Conservation (phyloP, 2,329 filamentous ascomycete genomes). For the Venturiaceae sp. region DNA sequence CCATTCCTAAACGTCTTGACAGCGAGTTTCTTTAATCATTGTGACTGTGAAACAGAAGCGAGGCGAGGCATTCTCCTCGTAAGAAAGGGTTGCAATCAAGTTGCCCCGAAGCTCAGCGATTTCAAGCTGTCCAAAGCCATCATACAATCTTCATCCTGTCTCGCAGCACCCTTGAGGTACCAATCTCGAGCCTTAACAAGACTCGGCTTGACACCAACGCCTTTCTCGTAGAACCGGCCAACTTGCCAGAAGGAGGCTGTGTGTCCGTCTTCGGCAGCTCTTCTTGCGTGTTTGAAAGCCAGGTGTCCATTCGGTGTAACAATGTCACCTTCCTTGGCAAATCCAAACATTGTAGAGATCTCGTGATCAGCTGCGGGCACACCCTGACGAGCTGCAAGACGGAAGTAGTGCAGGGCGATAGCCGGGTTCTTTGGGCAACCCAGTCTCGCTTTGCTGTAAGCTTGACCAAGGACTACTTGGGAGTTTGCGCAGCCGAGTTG, state of each 20-base stretch:
- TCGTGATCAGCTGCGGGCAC: not conserved
- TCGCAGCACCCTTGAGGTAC: not conserved
- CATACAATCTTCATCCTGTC: not conserved
- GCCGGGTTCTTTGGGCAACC: not conserved
- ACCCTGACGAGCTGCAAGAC: not conserved
- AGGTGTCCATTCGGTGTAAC: not conserved
- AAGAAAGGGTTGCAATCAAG: not conserved
- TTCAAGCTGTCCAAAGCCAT: not conserved
- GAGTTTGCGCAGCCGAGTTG: not conserved
- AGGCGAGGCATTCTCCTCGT: too few species aligned
- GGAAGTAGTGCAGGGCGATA: conserved; percentile 4
- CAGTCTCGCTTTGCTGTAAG: not conserved
- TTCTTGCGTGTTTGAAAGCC: not conserved
- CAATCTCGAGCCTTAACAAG: not conserved
- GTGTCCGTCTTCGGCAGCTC: conserved; percentile 1
- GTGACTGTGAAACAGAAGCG: too few species aligned
- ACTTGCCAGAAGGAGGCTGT: not conserved
- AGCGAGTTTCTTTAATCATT: too few species aligned
- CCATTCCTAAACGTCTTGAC: too few species aligned
- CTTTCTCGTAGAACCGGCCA: not conserved
- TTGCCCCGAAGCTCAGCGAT: not conserved
- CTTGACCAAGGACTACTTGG: not conserved
- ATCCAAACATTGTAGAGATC: not conserved
- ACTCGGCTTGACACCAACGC: not conserved
- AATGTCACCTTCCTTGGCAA: not conserved